Percentiles rank a stretch among this genome's conserved stretches.
phyloP scores from a whole-genome alignment of 2,329 filamentous ascomycete genomes.

The Fusarium coicis region DNA sequence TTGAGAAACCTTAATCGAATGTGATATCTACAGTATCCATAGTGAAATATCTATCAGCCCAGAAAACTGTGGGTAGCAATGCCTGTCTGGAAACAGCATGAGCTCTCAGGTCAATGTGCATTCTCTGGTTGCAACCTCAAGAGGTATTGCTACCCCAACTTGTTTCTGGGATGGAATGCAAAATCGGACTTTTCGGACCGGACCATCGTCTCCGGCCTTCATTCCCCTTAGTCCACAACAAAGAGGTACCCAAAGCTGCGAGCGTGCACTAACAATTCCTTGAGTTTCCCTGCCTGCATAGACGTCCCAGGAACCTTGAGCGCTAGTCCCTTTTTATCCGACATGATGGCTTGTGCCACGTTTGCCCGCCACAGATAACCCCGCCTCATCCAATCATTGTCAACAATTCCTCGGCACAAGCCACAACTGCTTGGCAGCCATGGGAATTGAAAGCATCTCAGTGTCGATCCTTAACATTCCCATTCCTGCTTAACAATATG shows the following conservation, averaged over 20 bases:
- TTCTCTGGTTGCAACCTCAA: background rate
- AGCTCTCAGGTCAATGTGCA: background rate
- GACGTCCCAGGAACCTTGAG: background rate
- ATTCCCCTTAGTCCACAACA: constrained; percentile 9
- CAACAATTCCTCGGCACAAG: background rate
- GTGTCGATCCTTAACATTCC: constrained; percentile 28
- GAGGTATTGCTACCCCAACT: background rate
- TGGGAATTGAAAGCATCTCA: constrained; percentile 21
- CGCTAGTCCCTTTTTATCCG: background rate
- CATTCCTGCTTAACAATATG: constrained; percentile 16
- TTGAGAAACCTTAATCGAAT: constrained; percentile 12
- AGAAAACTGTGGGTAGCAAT: background rate
- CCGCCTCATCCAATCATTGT: background rate
- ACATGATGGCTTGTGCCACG: constrained; percentile 5
- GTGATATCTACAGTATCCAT: background rate
- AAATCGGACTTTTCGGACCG: constrained; percentile 11
- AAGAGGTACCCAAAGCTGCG: constrained; percentile 28
- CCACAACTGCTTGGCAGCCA: constrained; percentile 18
- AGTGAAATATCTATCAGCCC: background rate
- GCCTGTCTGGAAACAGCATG: background rate
- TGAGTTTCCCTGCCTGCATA: constrained; percentile 11
- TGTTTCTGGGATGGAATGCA: background rate
- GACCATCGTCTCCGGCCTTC: constrained; percentile 27
- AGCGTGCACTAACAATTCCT: constrained; percentile 33
- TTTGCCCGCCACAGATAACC: constrained; percentile 6